phyloP scores from a whole-genome alignment of 208 protist species.

The Crithidia expoeki region DNA sequence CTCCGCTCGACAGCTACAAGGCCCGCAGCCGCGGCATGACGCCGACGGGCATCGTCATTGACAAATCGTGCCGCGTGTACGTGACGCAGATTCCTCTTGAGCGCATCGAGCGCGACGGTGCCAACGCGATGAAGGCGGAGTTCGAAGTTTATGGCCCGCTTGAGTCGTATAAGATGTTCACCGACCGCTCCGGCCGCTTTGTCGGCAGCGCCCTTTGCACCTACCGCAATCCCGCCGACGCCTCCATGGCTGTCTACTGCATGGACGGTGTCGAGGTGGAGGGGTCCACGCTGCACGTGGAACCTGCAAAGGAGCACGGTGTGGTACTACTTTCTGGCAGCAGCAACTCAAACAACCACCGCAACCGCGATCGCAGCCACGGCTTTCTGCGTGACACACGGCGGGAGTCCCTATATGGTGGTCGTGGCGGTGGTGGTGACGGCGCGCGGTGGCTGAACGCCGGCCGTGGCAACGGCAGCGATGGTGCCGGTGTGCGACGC shows the following conservation, averaged over 20 bases:
- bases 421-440: slow-evolving; percentile 12
- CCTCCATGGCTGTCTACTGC: slow-evolving; percentile 59
- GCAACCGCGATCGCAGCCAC: slow-evolving; percentile 27
- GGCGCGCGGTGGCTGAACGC: slow-evolving; percentile 11
- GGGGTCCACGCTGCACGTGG: slow-evolving; percentile 65
- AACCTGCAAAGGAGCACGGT: slow-evolving; percentile 76
- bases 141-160: slow-evolving; percentile 87
- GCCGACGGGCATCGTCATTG: slow-evolving; percentile 82
- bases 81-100: slow-evolving; percentile 86
- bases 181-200: slow-evolving; percentile 83
- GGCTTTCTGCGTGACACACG: slow-evolving; percentile 39
- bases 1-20: slow-evolving; percentile 52
- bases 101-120: slow-evolving; percentile 84
- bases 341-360: not conserved
- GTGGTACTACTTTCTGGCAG: slow-evolving; percentile 72
- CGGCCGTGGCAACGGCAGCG: not conserved
- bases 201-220: slow-evolving; percentile 84
- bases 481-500: not conserved
- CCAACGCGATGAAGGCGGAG: slow-evolving; percentile 68
- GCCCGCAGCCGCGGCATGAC: slow-evolving; percentile 26
- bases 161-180: slow-evolving; percentile 90
- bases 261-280: slow-evolving; percentile 83
- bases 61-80: slow-evolving; percentile 87
- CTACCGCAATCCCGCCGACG: slow-evolving; percentile 90
- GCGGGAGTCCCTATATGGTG: slow-evolving; percentile 18